These are phyloP conservation scores for Pulicaria dysenterica DNA, from an alignment of 129 eudicot species.

Conservation along the genomic window DNA sequence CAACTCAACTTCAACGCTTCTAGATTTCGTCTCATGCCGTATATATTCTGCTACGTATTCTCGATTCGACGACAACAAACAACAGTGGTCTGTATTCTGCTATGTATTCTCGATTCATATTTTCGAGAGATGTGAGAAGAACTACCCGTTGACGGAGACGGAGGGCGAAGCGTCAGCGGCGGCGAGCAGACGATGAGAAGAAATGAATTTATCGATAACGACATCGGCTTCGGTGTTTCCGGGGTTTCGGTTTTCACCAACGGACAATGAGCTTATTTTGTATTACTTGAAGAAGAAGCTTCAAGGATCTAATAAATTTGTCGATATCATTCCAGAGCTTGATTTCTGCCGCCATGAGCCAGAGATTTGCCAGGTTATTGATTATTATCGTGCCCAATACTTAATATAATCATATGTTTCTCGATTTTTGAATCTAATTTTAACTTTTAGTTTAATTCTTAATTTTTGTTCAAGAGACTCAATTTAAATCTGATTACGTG, in stretches of 20 bases:
- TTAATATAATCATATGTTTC: no score
- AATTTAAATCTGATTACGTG: no score
- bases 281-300: slow-evolving; percentile 72
- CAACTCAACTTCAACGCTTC: no score
- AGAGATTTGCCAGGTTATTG: slow-evolving; percentile 86
- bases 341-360: slow-evolving; percentile 85
- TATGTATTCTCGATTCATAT: no score
- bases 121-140: slow-evolving; percentile 1
- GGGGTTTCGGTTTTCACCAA: slow-evolving; percentile 85
- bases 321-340: slow-evolving; percentile 67
- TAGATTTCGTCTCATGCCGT: no score
- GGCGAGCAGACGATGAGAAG: slow-evolving; percentile 10
- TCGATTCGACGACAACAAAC: no score
- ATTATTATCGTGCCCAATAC: background rate
- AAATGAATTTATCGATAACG: slow-evolving; percentile 47
- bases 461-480: no score
- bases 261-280: slow-evolving; percentile 73
- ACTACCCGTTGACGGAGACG: slow-evolving; percentile 11
- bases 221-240: slow-evolving; percentile 72
- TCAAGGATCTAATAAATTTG: slow-evolving; percentile 57
- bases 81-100: no score
- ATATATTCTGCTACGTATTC: no score
- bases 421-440: no score
- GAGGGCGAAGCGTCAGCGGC: no score
- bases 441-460: no score